Percentiles rank a stretch among this genome's conserved stretches.
Conservation (phyloP, 768 basidiomycete genomes). For the Hirschioporus abietinus region DNA sequence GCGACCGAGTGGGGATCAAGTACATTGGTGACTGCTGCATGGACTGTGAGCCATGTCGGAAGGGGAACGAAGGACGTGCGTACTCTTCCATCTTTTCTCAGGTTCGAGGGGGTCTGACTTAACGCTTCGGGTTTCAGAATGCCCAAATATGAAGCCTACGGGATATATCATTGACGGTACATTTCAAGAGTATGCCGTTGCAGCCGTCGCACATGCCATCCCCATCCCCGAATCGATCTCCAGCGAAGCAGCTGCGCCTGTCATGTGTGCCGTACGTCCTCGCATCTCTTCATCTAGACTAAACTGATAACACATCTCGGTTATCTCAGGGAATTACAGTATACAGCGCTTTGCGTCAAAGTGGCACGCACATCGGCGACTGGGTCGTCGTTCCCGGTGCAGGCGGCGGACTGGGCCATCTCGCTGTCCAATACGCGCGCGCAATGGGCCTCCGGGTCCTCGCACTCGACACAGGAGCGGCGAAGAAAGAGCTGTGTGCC, state of each 20-base stretch:
- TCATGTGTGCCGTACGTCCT: conserved; percentile 35
- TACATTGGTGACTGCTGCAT: conserved; percentile 36
- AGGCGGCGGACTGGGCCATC: conserved; percentile 38
- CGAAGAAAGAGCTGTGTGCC: conserved; percentile 32
- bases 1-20: conserved; percentile 39
- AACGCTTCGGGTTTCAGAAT: not conserved
- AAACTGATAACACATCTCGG: not conserved
- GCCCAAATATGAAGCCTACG: not conserved
- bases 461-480: conserved; percentile 41
- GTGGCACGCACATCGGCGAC: conserved; percentile 30
- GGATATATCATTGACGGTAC: conserved; percentile 41
- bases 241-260: conserved; percentile 35
- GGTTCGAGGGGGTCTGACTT: conserved; percentile 17
- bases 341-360: conserved; percentile 39
- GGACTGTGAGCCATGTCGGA: conserved; percentile 34
- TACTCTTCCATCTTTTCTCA: conserved; percentile 14
- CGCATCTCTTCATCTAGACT: not conserved
- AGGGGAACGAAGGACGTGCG: conserved; percentile 29
- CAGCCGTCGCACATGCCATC: conserved; percentile 35
- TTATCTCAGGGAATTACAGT: conserved; percentile 34
- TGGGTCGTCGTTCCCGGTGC: conserved; percentile 36
- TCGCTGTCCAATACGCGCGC: conserved; percentile 43
- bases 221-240: conserved; percentile 38
- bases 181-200: conserved; percentile 33
- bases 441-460: conserved; percentile 39